Evolutionary conservation across 2,329 filamentous ascomycete species (phyloP), one percentile per base, ranked within the genome.

Genomic region (Xenosphaeropsis pyriputrescens): DNA sequence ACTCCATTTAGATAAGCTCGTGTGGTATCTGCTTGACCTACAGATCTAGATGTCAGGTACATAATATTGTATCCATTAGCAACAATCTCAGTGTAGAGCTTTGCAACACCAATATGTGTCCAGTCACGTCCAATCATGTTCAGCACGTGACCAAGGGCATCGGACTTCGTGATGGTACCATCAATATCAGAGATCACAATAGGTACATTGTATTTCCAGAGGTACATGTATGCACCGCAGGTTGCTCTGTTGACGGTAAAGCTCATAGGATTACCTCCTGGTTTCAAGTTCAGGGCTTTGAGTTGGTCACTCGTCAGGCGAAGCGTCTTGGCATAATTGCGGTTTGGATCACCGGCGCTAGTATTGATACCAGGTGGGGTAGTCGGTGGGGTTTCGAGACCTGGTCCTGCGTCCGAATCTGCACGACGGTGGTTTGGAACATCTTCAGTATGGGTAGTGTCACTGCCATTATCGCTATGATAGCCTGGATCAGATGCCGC

Each of bases 121-220:
- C 91, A 98, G 59, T 98, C 91, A 35, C 91, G 79, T 32, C 91
- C 91, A 46, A 98, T 89, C 75, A 91, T 91, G 63, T 89, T 96
- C 38, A 96, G 62, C 32, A 98, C 85, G 53, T 98, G 91, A 12
- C 91, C 91, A 12, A 94, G 65, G 13, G 86, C 88, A 60, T 95
- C 88, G 2, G 88, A 94, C 62, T 98, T 98, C 41, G 91, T 98
- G 51, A 98, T 98, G 16, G 91, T 98, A 37, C 91, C 91, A 58
- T 98, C 91, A 51, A 98, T 96, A 57, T 98, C 91, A 1, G 89
- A 96, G 45, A 98, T 95, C 35, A 98, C 88, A 39, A 98, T 89
- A 0, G 91, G 93, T 0, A 82, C 81, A 50, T 93, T 82, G 52
- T 89, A 76, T 47, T 75, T 79, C 93, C 91, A 98, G 42, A 93